Percentiles rank a stretch among this genome's conserved stretches.
Conservation (phyloP, 2,329 filamentous ascomycete genomes). For the Amauroascus niger region DNA sequence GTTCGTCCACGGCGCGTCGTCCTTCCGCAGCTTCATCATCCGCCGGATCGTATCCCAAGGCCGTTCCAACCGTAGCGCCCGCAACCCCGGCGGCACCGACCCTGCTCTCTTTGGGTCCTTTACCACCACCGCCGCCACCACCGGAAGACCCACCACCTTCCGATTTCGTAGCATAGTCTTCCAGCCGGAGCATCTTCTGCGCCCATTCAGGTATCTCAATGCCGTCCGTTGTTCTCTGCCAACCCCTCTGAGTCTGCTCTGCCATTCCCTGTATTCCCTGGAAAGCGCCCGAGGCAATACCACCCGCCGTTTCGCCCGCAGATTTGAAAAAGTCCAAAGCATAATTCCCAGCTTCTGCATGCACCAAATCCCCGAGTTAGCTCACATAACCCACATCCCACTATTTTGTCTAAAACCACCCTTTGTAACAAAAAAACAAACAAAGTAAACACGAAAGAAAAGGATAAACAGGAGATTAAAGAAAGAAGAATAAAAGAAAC, state of each 20-base stretch:
- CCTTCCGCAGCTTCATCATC: constrained; percentile 47
- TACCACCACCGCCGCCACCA: constrained; percentile 36
- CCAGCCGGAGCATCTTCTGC: constrained; percentile 56
- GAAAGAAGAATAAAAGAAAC: constrained; percentile 29
- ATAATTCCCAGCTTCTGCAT: constrained; percentile 61
- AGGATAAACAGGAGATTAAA: too few species aligned
- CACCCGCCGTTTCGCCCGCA: constrained; percentile 61
- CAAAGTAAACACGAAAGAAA: too few species aligned
- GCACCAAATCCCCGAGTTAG: neutral
- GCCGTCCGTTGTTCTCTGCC: constrained; percentile 72
- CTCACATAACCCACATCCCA: too few species aligned
- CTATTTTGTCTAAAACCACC: too few species aligned
- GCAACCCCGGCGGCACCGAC: constrained; percentile 51
- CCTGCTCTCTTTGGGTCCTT: constrained; percentile 47
- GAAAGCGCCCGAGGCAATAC: constrained; percentile 59
- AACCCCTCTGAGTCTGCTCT: constrained; percentile 68
- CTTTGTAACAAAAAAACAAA: neutral
- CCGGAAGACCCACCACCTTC: constrained; percentile 31
- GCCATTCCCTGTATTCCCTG: constrained; percentile 64
- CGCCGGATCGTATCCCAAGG: constrained; percentile 64
- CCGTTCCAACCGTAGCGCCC: constrained; percentile 61
- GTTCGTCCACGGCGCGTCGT: constrained; percentile 73
- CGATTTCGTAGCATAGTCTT: constrained; percentile 46
- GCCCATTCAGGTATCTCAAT: constrained; percentile 69
- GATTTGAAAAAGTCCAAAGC: constrained; percentile 64